Percentiles rank a stretch among this genome's conserved stretches.
Evolutionary conservation across 768 basidiomycete genomes (phyloP).

Genomic region (Tephrocybe sp.): DNA sequence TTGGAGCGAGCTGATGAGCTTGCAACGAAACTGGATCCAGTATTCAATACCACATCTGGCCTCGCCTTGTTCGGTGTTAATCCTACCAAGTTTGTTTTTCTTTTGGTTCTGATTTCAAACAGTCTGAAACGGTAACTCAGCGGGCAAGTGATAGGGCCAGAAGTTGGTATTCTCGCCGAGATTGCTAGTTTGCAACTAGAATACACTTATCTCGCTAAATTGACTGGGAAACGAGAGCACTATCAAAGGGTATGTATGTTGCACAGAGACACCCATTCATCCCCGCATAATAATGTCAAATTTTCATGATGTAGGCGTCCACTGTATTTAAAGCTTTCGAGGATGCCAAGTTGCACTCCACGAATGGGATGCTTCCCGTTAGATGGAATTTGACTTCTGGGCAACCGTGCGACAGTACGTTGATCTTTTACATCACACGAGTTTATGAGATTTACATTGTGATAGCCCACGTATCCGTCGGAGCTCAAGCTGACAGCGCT

Average conservation of each 20-base stretch:
- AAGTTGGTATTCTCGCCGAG: constrained; percentile 63
- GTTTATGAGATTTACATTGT: background rate
- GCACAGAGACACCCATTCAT: background rate
- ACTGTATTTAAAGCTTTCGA: constrained; percentile 47
- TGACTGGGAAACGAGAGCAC: constrained; percentile 68
- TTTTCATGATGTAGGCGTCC: constrained; percentile 34
- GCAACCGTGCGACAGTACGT: constrained; percentile 45
- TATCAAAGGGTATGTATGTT: constrained; percentile 54
- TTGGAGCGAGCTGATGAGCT: constrained; percentile 77
- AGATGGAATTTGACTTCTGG: constrained; percentile 52
- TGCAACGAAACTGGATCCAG: constrained; percentile 65
- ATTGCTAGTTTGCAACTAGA: constrained; percentile 82
- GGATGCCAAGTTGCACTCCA: constrained; percentile 38
- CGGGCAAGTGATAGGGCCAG: constrained; percentile 26
- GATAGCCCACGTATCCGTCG: constrained; percentile 52
- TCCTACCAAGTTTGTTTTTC: constrained; percentile 46
- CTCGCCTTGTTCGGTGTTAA: constrained; percentile 73
- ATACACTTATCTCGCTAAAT: constrained; percentile 77
- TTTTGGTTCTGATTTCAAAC: background rate
- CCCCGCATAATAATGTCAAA: background rate
- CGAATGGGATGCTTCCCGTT: constrained; percentile 65
- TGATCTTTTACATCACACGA: background rate
- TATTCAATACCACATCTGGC: constrained; percentile 68
- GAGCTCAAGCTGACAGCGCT: constrained; percentile 66
- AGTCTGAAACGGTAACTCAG: constrained; percentile 18